These are phyloP conservation scores for Smithsoniella earleae DNA, from an alignment of 163 green algal species.

Conservation along the genomic window DNA sequence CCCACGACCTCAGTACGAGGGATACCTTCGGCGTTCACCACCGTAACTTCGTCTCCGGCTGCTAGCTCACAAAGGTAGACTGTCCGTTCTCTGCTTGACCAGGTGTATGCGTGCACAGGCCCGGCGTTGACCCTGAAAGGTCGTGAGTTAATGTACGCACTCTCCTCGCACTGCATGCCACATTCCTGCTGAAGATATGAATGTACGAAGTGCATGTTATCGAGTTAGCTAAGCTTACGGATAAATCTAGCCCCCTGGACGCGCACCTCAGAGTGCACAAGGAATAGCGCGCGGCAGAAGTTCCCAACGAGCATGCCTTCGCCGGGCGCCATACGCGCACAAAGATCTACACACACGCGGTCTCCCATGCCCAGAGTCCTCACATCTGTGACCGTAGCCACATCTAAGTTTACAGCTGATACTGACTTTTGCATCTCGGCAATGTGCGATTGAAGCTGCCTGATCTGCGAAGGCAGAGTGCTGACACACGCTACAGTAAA, in stretches of 20 bases:
- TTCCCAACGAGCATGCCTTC: slow-evolving; percentile 81
- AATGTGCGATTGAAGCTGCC: neutral
- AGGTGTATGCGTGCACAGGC: slow-evolving; percentile 68
- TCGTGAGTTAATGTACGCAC: slow-evolving; percentile 67
- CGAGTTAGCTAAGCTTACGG: no score
- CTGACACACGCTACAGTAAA: neutral
- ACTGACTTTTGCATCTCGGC: slow-evolving; percentile 5
- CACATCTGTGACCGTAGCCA: slow-evolving; percentile 53
- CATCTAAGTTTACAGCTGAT: slow-evolving; percentile 15
- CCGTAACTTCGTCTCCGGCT: slow-evolving; percentile 55
- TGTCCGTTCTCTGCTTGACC: slow-evolving; percentile 49
- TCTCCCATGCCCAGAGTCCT: slow-evolving; percentile 66
- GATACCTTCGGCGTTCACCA: slow-evolving; percentile 54
- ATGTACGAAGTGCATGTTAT: no score
- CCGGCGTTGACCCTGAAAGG: slow-evolving; percentile 89
- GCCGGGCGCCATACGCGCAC: slow-evolving; percentile 54
- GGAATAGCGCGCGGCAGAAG: slow-evolving; percentile 74
- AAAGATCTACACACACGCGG: slow-evolving; percentile 71
- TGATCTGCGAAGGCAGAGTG: neutral
- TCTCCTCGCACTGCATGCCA: slow-evolving; percentile 49
- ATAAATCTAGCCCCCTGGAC: no score
- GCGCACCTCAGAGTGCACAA: slow-evolving; percentile 77
- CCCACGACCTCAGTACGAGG: slow-evolving; percentile 59
- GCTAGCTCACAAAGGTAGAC: slow-evolving; percentile 81
- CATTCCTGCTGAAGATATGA: neutral